Conservation (phyloP, 345 rosid genomes). For the Syzygium grande region DNA sequence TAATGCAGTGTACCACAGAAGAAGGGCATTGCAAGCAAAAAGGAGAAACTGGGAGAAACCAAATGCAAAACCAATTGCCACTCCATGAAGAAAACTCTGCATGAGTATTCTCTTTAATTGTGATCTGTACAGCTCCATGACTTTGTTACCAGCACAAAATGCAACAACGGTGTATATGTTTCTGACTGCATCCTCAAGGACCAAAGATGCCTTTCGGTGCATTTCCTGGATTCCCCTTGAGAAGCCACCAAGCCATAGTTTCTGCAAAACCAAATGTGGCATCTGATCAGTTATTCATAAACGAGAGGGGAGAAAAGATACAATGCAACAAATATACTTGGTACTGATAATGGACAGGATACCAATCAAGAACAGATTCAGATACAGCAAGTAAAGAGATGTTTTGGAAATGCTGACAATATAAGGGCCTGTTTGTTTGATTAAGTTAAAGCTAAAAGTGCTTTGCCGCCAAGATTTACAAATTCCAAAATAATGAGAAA, state of each 20-base stretch:
- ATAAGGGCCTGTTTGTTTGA: background rate
- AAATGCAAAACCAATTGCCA: conserved; percentile 95
- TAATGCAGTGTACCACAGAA: conserved; percentile 87
- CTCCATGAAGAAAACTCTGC: conserved; percentile 87
- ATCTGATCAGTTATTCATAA: background rate
- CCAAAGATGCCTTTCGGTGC: conserved; percentile 98
- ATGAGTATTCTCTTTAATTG: conserved; percentile 75
- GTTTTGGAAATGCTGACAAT: background rate
- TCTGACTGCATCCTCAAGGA: conserved; percentile 98
- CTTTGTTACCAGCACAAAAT: conserved; percentile 98
- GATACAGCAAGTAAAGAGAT: background rate
- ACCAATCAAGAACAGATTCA: background rate
- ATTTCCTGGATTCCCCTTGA: conserved; percentile 99
- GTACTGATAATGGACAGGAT: background rate
- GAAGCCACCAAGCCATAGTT: conserved; percentile 99
- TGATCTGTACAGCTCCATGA: conserved; percentile 92
- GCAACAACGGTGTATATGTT: conserved; percentile 99
- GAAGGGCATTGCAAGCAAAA: conserved; percentile 96
- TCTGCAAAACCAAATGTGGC: conserved; percentile 41
- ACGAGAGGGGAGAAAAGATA: background rate
- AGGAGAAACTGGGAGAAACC: conserved; percentile 99
- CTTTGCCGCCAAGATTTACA: background rate
- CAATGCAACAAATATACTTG: background rate
- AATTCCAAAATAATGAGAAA: background rate
- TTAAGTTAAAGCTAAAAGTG: background rate